A percentile compares a stretch with the other conserved stretches of the same genome.
Conservation (phyloP, 176 grass and related monocot genomes). For the Carex pumila region DNA sequence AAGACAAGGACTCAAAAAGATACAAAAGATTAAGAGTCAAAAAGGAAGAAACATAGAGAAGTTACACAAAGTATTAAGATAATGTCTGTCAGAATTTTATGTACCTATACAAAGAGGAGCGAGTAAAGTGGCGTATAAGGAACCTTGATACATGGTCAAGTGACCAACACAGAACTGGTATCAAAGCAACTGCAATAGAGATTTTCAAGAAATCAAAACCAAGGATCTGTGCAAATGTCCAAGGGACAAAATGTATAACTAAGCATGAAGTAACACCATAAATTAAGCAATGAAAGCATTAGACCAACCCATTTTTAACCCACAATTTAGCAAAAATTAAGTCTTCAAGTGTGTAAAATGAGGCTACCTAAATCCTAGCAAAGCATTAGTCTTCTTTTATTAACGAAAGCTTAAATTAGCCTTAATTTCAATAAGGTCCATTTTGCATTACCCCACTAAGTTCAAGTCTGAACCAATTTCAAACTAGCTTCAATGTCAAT, state of each 20-base stretch:
- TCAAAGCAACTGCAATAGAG: constrained; percentile 64
- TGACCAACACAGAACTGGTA: constrained; percentile 91
- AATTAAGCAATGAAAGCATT: neutral
- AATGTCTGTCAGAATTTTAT: neutral
- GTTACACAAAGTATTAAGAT: neutral
- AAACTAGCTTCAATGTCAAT: neutral
- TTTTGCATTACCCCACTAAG: neutral
- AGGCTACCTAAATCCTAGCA: neutral
- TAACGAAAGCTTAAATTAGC: neutral
- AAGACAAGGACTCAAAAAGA: neutral
- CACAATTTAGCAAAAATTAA: neutral
- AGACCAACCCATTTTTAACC: neutral
- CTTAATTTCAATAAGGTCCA: neutral
- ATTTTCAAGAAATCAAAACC: constrained; percentile 7
- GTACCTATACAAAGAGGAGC: constrained; percentile 79
- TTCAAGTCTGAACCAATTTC: neutral
- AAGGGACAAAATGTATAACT: neutral
- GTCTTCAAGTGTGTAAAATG: neutral
- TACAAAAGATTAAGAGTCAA: neutral
- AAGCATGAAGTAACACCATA: neutral
- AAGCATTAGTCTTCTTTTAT: constrained; percentile 1
- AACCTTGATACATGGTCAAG: constrained; percentile 90
- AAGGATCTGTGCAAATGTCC: neutral
- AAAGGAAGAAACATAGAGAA: neutral
- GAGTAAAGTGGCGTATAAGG: constrained; percentile 65